These are phyloP conservation scores for Rhizopogon vinicolor DNA, from an alignment of 768 basidiomycete species.

Conservation along the genomic window DNA sequence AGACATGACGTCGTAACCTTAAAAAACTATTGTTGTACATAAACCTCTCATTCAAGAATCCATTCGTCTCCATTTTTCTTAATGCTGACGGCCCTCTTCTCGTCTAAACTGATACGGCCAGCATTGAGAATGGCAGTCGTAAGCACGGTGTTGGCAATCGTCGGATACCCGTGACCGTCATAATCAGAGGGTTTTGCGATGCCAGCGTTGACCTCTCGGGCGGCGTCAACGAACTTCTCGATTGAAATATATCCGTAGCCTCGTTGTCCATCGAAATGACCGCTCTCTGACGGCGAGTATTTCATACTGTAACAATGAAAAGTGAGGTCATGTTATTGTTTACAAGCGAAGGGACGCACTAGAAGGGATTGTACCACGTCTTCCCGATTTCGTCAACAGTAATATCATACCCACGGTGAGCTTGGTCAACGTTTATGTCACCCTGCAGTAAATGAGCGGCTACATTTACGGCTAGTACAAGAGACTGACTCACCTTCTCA, in stretches of 20 bases:
- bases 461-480: not conserved
- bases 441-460: conserved; percentile 44
- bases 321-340: conserved; percentile 5
- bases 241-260: conserved; percentile 92
- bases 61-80: conserved; percentile 60
- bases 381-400: conserved; percentile 84
- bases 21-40: conserved; percentile 10
- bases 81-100: conserved; percentile 81
- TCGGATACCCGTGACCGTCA: conserved; percentile 78
- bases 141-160: conserved; percentile 83
- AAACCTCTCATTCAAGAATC: conserved; percentile 53
- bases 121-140: conserved; percentile 89
- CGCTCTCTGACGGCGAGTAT: conserved; percentile 87
- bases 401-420: conserved; percentile 89
- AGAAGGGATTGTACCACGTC: conserved; percentile 86
- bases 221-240: conserved; percentile 88
- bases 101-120: conserved; percentile 85
- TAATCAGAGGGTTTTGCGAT: conserved; percentile 62
- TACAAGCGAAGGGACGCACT: conserved; percentile 44
- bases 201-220: conserved; percentile 72
- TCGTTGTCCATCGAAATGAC: conserved; percentile 91
- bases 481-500: conserved; percentile 55
- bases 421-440: conserved; percentile 89
- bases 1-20: not conserved
- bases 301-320: conserved; percentile 64